Evolutionary conservation across 1,139 yeast species (phyloP).

Genomic region (Sugiyamaella japonica): DNA sequence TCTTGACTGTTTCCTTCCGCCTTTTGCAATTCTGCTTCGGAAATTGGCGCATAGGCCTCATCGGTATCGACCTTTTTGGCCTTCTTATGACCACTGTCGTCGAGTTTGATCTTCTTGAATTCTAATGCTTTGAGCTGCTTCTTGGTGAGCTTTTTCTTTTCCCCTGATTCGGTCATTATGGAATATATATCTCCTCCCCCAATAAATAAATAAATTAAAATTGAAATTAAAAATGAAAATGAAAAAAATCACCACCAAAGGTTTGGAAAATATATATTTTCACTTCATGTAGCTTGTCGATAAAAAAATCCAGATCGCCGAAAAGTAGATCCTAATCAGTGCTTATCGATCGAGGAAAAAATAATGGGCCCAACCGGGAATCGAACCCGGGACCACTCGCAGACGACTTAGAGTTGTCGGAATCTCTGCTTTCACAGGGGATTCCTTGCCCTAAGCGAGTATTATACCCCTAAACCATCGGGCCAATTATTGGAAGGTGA

Average conservation of each 20-base stretch:
- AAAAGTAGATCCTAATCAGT: background rate
- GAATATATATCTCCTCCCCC: background rate
- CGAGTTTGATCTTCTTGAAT: slow-evolving; percentile 47
- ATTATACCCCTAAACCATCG: slow-evolving; percentile 47
- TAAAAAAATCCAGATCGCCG: slow-evolving; percentile 1
- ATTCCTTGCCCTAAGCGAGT: slow-evolving; percentile 42
- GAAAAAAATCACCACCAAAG: no score
- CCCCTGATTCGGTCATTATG: slow-evolving; percentile 7
- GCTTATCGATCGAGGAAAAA: slow-evolving; percentile 13
- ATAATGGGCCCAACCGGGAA: slow-evolving; percentile 38
- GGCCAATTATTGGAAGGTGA: slow-evolving; percentile 23
- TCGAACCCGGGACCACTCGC: slow-evolving; percentile 42
- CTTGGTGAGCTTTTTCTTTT: slow-evolving; percentile 59
- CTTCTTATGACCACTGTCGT: slow-evolving; percentile 20
- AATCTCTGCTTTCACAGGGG: background rate
- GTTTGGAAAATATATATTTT: no score
- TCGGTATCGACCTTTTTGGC: slow-evolving; percentile 10
- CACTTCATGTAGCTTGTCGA: background rate
- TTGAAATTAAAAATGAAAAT: background rate
- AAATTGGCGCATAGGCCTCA: slow-evolving; percentile 18
- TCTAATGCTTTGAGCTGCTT: slow-evolving; percentile 77
- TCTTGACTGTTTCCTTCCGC: slow-evolving; percentile 17
- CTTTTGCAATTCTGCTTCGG: slow-evolving; percentile 20
- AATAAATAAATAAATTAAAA: background rate
- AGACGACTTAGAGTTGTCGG: slow-evolving; percentile 30